Evolutionary conservation across 2,329 filamentous ascomycete species (phyloP), one percentile per base, ranked within the genome.

Genomic region (Aureobasidium sp.): DNA sequence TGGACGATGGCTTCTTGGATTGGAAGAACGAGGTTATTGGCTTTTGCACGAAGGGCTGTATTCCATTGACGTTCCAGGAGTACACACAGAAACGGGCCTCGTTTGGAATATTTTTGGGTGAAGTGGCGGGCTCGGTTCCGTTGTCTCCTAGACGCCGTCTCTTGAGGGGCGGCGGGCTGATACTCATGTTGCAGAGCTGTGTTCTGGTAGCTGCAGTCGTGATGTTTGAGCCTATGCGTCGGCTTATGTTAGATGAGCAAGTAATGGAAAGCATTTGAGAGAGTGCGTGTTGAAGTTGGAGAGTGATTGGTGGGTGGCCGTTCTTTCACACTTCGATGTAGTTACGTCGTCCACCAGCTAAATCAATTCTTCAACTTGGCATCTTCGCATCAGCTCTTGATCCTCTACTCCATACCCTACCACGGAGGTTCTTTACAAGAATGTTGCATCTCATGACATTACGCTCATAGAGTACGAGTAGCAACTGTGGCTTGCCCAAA

Each of bases 31-130:
- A 73, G 0, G 72, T 75, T 36, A 80, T 77, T 2, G 73, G 63
- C 30, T 66, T 69, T 60, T 76, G 74, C 4, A 75, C 69, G 50
- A 80, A 77, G 0, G 77, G 75, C 5, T 66, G 65, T 42, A 80
- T 77, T 58, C 78, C 77, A 64, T 80, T 79, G 65, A 80, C 69
- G 65, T 80, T 80, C 78, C 78, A 80, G 10, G 76, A 76, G 67
- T 75, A 78, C 32, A 80, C 72, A 6, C 68, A 68, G 11, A 78
- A 47, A n/a, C 52, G 13, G 62, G 59, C 41, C 16, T 13, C 29
- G 25, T 59, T 16, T 29, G 25, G 7, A 10, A 29, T 9, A 15
- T 60, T 37, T 29, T 45, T 36, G 8, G 45, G 8, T 15, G 25
- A 29, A 30, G 59, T 47, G 32, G 34, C n/a, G 34, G 27, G n/a